phyloP scores from a whole-genome alignment of 371 early-diverging fungal genomes.

The Encephalitozoon romaleae region DNA sequence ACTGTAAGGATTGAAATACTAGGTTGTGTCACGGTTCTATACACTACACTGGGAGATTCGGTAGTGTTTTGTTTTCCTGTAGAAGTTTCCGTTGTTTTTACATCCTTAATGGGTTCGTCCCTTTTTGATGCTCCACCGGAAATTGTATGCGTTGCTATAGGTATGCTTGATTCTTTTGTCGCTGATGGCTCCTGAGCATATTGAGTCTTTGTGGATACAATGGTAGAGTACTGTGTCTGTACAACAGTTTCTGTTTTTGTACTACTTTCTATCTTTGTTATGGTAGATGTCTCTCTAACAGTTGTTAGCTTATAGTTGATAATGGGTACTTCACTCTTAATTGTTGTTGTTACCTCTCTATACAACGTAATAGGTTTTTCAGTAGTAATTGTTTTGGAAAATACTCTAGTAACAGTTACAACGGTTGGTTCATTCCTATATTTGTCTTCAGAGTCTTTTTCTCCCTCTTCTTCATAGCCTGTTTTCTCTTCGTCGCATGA shows the following conservation, averaged over 20 bases:
- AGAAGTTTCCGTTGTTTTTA: not conserved
- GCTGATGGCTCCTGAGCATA: not conserved
- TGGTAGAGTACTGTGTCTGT: not conserved
- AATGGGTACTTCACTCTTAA: slow-evolving; percentile 43
- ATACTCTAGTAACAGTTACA: slow-evolving; percentile 40
- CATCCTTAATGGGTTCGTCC: not conserved
- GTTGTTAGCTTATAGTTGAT: slow-evolving; percentile 55
- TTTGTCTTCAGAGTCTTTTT: not conserved
- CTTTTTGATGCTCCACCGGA: not conserved
- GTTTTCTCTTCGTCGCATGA: not conserved
- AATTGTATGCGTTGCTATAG: not conserved
- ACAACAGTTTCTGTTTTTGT: slow-evolving; percentile 1
- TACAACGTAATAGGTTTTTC: slow-evolving; percentile 54
- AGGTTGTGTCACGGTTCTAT: not conserved
- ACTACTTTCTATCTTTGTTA: slow-evolving; percentile 4
- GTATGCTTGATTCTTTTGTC: not conserved
- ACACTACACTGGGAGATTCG: not conserved
- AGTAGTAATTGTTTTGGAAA: slow-evolving; percentile 25
- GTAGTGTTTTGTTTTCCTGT: not conserved
- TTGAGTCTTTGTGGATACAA: not conserved
- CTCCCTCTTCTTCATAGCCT: not conserved
- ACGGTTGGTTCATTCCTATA: not conserved
- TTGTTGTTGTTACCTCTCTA: slow-evolving; percentile 53
- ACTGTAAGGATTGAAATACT: not conserved
- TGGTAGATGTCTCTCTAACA: slow-evolving; percentile 26